These are phyloP conservation scores for Monosporozyma solicola DNA, from an alignment of 805 yeast species.

Conservation along the genomic window DNA sequence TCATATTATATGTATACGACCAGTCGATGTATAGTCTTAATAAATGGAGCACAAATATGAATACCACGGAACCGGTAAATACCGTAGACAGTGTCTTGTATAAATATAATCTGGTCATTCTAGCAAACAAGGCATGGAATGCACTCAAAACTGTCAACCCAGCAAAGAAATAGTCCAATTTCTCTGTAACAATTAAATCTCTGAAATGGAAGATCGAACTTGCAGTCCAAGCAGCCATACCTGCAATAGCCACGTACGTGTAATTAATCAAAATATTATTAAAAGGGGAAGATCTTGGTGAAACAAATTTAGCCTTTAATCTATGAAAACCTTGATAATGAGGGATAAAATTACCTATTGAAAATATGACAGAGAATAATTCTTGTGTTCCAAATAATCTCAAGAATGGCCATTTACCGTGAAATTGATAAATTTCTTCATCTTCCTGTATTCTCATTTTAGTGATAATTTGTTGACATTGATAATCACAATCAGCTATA, in stretches of 20 bases:
- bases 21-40: constrained; percentile 59
- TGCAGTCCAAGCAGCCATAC: constrained; percentile 83
- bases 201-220: constrained; percentile 83
- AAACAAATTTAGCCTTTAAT: constrained; percentile 16
- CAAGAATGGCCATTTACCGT: constrained; percentile 95
- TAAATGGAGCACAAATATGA: constrained; percentile 57
- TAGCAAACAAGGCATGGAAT: constrained; percentile 54
- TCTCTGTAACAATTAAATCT: constrained; percentile 71
- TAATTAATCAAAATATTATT: constrained; percentile 14
- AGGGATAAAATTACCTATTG: constrained; percentile 60
- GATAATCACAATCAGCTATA: constrained; percentile 78
- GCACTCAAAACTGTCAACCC: constrained; percentile 81
- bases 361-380: constrained; percentile 67
- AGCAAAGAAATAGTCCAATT: constrained; percentile 86
- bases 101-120: constrained; percentile 53
- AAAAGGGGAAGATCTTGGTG: not conserved
- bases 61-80: constrained; percentile 36
- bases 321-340: constrained; percentile 43
- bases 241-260: constrained; percentile 41
- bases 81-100: constrained; percentile 26
- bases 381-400: constrained; percentile 81
- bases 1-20: constrained; percentile 92
- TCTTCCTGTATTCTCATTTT: constrained; percentile 36
- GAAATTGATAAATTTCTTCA: constrained; percentile 71
- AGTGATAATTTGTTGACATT: constrained; percentile 77